Conservation (phyloP, 140 eudicot genomes). For the Oenanthe javanica region DNA sequence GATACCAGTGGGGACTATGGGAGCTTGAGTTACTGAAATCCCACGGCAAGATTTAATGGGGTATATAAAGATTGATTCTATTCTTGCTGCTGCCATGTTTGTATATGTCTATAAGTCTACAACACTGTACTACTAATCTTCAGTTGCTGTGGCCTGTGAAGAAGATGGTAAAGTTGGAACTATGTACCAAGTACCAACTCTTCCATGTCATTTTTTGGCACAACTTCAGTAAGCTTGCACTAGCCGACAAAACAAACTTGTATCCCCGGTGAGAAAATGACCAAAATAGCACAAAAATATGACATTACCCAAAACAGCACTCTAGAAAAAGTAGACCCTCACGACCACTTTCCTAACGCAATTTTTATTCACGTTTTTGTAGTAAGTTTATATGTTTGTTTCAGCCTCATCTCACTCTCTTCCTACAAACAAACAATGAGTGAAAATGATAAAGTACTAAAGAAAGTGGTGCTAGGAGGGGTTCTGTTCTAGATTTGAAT, state of each 20-base stretch:
- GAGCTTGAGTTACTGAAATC: slow-evolving; percentile 35
- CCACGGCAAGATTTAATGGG: slow-evolving; percentile 49
- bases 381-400: too few species aligned
- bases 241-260: not conserved
- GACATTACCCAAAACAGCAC: too few species aligned
- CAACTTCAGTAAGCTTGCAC: not conserved
- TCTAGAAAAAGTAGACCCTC: too few species aligned
- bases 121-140: not conserved
- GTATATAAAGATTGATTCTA: slow-evolving; percentile 32
- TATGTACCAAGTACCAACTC: not conserved
- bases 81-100: slow-evolving; percentile 17
- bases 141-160: not conserved
- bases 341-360: too few species aligned
- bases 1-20: slow-evolving; percentile 36
- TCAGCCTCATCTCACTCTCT: too few species aligned
- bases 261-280: too few species aligned
- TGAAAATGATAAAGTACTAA: too few species aligned
- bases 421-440: too few species aligned
- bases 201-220: not conserved
- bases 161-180: not conserved
- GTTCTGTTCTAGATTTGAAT: too few species aligned
- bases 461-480: too few species aligned
- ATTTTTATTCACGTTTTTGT: too few species aligned
- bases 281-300: too few species aligned
- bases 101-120: not conserved